Evolutionary conservation across 306 rosid genomes (phyloP).

Genomic region (Pyrus betulifolia): DNA sequence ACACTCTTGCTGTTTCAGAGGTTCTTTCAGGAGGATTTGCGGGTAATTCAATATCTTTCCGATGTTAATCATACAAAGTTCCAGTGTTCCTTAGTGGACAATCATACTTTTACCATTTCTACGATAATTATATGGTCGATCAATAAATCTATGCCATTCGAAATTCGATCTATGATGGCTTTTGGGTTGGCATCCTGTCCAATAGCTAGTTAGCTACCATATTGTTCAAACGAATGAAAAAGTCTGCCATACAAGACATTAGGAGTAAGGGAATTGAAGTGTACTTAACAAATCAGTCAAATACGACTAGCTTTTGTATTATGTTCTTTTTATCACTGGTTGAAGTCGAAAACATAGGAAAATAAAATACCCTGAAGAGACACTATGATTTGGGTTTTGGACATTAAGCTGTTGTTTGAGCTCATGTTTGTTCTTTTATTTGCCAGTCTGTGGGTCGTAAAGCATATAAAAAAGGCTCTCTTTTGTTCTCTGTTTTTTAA

Average conservation of each 20-base stretch:
- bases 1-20: slow-evolving; percentile 96
- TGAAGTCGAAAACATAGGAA: not conserved
- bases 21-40: slow-evolving; percentile 88
- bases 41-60: slow-evolving; percentile 25
- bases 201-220: not conserved
- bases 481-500: not conserved
- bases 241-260: not conserved
- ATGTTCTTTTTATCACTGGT: not conserved
- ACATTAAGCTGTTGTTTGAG: not conserved
- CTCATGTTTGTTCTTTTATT: not conserved
- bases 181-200: not conserved
- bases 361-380: not conserved
- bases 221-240: not conserved
- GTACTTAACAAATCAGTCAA: too few species aligned
- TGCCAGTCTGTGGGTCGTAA: not conserved
- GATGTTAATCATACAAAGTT: not conserved
- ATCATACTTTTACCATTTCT: not conserved
- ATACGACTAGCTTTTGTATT: not conserved
- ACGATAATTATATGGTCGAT: not conserved
- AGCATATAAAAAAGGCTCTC: not conserved
- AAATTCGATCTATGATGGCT: not conserved
- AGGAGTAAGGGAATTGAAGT: not conserved
- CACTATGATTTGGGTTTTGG: not conserved
- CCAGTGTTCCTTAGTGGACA: not conserved
- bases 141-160: not conserved